Conservation (phyloP, 2,329 filamentous ascomycete species). For the Xylariaceae sp. region DNA sequence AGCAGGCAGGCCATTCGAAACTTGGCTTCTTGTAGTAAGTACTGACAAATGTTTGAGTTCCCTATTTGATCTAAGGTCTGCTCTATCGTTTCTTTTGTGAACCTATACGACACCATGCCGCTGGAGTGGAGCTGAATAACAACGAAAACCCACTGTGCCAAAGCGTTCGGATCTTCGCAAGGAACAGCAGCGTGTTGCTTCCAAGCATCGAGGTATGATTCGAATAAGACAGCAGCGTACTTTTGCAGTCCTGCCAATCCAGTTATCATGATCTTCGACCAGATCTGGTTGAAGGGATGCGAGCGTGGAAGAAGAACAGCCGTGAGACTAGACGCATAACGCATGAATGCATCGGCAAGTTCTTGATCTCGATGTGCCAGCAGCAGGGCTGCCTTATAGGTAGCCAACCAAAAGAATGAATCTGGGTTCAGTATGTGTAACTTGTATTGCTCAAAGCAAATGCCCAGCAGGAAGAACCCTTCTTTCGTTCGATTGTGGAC, state of each 20-base stretch:
- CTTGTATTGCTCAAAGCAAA: conserved; percentile 29
- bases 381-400: conserved; percentile 26
- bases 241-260: conserved; percentile 22
- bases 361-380: conserved; percentile 21
- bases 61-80: conserved; percentile 16
- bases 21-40: conserved; percentile 24
- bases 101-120: conserved; percentile 22
- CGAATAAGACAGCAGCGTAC: conserved; percentile 23
- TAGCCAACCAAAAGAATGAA: conserved; percentile 29
- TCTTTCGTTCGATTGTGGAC: conserved; percentile 24
- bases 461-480: conserved; percentile 24
- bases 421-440: conserved; percentile 24
- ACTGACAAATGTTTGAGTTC: conserved; percentile 17
- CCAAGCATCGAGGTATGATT: conserved; percentile 26
- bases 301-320: conserved; percentile 19
- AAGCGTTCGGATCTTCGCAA: conserved; percentile 16
- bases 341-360: conserved; percentile 24
- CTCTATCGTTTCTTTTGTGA: conserved; percentile 20
- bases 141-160: conserved; percentile 27
- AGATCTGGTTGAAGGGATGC: conserved; percentile 28
- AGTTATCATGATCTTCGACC: conserved; percentile 25
- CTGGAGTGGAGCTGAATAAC: conserved; percentile 27
- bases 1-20: conserved; percentile 22
- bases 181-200: conserved; percentile 19
- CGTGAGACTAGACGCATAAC: conserved; percentile 26